These are phyloP conservation scores for Nemania diffusa DNA, from an alignment of 2,329 filamentous ascomycete species.

Conservation along the genomic window DNA sequence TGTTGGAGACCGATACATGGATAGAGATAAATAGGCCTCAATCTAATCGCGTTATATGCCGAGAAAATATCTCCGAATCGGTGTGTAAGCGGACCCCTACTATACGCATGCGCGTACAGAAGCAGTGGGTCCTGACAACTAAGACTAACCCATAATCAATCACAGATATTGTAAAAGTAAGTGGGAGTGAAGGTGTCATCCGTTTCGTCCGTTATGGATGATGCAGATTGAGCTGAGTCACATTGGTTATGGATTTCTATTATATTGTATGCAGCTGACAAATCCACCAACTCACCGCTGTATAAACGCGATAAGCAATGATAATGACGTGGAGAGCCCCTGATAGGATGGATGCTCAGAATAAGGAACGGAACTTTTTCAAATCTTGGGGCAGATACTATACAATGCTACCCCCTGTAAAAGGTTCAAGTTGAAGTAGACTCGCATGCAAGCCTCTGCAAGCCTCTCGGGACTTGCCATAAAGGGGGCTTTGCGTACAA, in stretches of 20 bases:
- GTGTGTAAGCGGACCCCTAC: background rate
- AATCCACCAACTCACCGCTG: constrained; percentile 1
- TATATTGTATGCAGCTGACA: constrained; percentile 12
- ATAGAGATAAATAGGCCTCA: background rate
- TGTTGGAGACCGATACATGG: constrained; percentile 17
- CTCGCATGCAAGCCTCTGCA: too few species aligned
- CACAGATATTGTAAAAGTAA: background rate
- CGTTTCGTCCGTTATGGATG: background rate
- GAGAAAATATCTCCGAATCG: background rate
- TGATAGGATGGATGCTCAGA: background rate
- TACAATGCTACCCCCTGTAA: too few species aligned
- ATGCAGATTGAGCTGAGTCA: background rate
- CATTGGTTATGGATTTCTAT: background rate
- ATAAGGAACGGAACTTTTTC: background rate
- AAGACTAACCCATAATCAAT: background rate
- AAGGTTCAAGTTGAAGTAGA: too few species aligned
- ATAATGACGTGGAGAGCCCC: background rate
- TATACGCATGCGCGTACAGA: background rate
- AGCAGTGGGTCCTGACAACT: background rate
- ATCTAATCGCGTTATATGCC: constrained; percentile 3
- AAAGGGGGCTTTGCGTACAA: too few species aligned
- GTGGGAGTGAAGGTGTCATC: background rate
- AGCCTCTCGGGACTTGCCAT: too few species aligned
- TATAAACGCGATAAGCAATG: background rate
- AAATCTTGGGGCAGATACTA: background rate